Conservation (phyloP, 371 early-diverging fungal species). For the Saksenaea vasiformis region DNA sequence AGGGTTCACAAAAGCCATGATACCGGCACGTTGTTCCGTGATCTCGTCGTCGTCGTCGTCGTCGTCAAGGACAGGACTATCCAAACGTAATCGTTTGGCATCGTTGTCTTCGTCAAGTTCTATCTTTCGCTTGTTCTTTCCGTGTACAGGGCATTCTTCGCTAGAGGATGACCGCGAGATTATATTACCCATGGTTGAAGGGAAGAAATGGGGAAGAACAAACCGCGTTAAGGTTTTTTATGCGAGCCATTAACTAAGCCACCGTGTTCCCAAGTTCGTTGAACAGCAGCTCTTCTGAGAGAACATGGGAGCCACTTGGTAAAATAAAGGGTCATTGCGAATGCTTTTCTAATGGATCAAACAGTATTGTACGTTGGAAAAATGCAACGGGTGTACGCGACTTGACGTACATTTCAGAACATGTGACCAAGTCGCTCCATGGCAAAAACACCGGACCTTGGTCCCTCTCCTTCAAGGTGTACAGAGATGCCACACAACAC, state of each 20-base stretch:
- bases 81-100: constrained; percentile 16
- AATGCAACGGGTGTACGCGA: constrained; percentile 58
- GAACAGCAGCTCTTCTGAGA: neutral
- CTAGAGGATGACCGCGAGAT: constrained; percentile 15
- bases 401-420: constrained; percentile 46
- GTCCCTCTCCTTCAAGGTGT: constrained; percentile 49
- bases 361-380: constrained; percentile 54
- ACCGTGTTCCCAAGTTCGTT: neutral
- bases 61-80: neutral
- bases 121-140: constrained; percentile 15
- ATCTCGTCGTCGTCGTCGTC: too few species aligned
- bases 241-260: neutral
- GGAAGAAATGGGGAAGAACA: neutral
- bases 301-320: constrained; percentile 42
- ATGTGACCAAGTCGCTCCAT: constrained; percentile 51
- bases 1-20: constrained; percentile 69
- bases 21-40: constrained; percentile 77
- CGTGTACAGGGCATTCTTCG: neutral
- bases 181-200: constrained; percentile 7
- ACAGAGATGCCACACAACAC: constrained; percentile 37
- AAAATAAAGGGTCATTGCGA: neutral
- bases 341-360: neutral
- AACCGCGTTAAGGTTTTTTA: neutral
- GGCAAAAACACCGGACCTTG: constrained; percentile 53
- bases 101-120: constrained; percentile 13